Conservation (phyloP, 2,329 filamentous ascomycete species). For the Cladobotryum protrusum region DNA sequence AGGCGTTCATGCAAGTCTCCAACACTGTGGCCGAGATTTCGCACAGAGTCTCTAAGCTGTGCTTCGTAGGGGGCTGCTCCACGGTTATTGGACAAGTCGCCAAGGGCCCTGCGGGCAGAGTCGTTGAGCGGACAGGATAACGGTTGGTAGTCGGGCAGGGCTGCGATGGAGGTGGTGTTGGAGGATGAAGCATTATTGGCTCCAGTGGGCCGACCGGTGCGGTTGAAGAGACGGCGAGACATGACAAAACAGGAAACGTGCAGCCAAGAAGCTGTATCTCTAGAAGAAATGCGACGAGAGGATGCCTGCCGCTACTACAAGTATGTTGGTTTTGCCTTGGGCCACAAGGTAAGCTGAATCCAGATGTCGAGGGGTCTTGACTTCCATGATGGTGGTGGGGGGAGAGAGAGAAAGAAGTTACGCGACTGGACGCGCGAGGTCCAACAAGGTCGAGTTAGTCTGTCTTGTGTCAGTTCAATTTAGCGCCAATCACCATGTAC, state of each 20-base stretch:
- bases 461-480: no score
- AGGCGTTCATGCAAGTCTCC: constrained; percentile 45
- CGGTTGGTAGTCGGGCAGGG: constrained; percentile 45
- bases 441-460: no score
- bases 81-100: constrained; percentile 37
- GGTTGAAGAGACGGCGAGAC: constrained; percentile 29
- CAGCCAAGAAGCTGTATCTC: not conserved
- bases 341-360: no score
- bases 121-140: constrained; percentile 40
- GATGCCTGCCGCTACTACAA: no score
- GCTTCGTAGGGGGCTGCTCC: constrained; percentile 37
- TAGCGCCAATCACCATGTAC: no score
- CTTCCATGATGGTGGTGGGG: no score
- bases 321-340: no score
- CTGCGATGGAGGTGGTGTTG: constrained; percentile 17
- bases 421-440: no score
- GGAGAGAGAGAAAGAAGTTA: no score
- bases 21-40: constrained; percentile 39
- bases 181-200: constrained; percentile 8
- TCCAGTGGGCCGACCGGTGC: constrained; percentile 14
- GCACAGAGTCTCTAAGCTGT: constrained; percentile 40
- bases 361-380: no score
- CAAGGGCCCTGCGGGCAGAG: constrained; percentile 32
- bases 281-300: not conserved
- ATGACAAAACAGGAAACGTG: constrained; percentile 14